Conservation (phyloP, 495 filamentous ascomycete species). For the Xeromyces bisporus region DNA sequence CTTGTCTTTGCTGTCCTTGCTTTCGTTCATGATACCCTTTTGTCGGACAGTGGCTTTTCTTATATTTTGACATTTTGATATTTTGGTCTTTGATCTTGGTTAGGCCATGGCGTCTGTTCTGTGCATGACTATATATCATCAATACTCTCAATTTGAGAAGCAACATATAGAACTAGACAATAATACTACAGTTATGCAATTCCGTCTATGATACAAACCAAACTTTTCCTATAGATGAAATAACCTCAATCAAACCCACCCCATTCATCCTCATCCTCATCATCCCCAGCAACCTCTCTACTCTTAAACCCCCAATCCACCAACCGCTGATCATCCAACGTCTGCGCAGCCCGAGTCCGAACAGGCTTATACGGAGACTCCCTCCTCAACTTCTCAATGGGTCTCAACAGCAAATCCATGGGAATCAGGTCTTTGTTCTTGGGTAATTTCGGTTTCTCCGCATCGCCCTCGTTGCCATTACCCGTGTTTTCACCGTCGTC, state of each 20-base stretch:
- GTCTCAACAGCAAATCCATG: slow-evolving; percentile 38
- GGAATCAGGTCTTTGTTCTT: slow-evolving; percentile 22
- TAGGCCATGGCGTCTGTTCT: too few relatives aligned
- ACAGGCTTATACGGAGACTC: slow-evolving; percentile 56
- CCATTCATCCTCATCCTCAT: slow-evolving; percentile 41
- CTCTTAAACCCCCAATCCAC: slow-evolving; percentile 36
- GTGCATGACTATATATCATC: too few relatives aligned
- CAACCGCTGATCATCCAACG: slow-evolving; percentile 59
- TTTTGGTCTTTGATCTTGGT: too few relatives aligned
- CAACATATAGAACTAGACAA: too few relatives aligned
- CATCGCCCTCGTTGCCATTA: slow-evolving; percentile 8
- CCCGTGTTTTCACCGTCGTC: slow-evolving; percentile 8
- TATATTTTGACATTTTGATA: too few relatives aligned
- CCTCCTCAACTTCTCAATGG: slow-evolving; percentile 36
- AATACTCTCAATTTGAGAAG: too few relatives aligned
- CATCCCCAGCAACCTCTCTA: slow-evolving; percentile 15
- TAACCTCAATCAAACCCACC: slow-evolving; percentile 58
- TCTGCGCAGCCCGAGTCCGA: slow-evolving; percentile 50
- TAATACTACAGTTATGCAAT: too few relatives aligned
- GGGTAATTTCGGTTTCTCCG: slow-evolving; percentile 13
- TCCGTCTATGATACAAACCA: too few relatives aligned
- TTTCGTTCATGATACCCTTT: neutral
- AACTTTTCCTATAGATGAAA: too few relatives aligned
- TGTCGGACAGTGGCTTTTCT: too few relatives aligned
- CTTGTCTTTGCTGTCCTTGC: neutral